Evolutionary conservation across 2,329 filamentous ascomycete species (phyloP).

Genomic region (Penicillium sp.): DNA sequence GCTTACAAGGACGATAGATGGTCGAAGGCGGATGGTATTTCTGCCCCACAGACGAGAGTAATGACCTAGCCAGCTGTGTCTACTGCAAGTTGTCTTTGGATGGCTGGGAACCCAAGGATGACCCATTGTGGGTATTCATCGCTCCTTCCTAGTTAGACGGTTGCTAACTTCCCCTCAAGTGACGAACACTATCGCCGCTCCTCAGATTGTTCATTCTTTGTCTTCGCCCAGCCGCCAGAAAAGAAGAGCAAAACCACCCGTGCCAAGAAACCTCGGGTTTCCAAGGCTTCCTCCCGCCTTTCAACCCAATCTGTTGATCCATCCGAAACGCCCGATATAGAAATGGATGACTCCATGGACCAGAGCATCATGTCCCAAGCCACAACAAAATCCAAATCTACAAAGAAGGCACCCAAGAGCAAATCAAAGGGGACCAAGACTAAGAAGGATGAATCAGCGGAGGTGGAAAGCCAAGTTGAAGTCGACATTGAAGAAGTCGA

Average conservation of each 20-base stretch:
- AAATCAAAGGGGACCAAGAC: slow-evolving; percentile 38
- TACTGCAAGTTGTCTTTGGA: slow-evolving; percentile 90
- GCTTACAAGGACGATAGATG: slow-evolving; percentile 55
- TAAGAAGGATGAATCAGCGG: slow-evolving; percentile 45
- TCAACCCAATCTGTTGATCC: slow-evolving; percentile 52
- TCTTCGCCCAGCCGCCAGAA: slow-evolving; percentile 55
- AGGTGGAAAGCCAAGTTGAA: slow-evolving; percentile 42
- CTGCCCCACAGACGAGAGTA: slow-evolving; percentile 76
- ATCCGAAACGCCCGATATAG: slow-evolving; percentile 47
- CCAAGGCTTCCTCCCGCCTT: slow-evolving; percentile 67
- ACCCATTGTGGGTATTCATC: slow-evolving; percentile 68
- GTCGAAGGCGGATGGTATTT: slow-evolving; percentile 93
- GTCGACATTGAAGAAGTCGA: slow-evolving; percentile 31
- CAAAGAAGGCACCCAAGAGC: slow-evolving; percentile 43
- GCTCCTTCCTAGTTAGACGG: slow-evolving; percentile 16
- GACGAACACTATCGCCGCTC: slow-evolving; percentile 83
- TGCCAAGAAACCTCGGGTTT: slow-evolving; percentile 58
- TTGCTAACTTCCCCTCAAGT: slow-evolving; percentile 52
- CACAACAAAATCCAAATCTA: slow-evolving; percentile 54
- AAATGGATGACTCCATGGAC: slow-evolving; percentile 55
- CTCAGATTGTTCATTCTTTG: slow-evolving; percentile 79
- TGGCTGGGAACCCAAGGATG: slow-evolving; percentile 90
- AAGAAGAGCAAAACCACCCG: slow-evolving; percentile 59
- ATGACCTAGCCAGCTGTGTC: slow-evolving; percentile 86
- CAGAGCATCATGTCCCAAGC: slow-evolving; percentile 55